phyloP scores from a whole-genome alignment of 495 filamentous ascomycete species.

The Penicillium desertorum region DNA sequence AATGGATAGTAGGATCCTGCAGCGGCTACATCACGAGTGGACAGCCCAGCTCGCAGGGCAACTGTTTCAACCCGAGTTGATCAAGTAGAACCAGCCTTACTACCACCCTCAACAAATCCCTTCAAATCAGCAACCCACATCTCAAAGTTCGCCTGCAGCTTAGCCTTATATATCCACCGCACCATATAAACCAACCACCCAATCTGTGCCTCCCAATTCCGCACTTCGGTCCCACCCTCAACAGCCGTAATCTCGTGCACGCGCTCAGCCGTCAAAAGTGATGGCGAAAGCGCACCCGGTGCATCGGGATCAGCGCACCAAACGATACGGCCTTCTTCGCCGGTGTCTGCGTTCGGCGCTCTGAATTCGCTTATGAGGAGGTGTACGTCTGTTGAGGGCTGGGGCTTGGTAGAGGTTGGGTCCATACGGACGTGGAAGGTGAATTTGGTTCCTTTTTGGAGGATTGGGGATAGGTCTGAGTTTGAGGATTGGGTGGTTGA shows the following conservation, averaged over 20 bases:
- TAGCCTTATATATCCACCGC: conserved; percentile 37
- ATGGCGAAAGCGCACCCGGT: conserved; percentile 28
- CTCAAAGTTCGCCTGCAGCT: conserved; percentile 39
- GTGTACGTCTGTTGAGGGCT: conserved; percentile 26
- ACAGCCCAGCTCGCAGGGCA: too few relatives aligned
- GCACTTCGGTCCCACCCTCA: conserved; percentile 36
- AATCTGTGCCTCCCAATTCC: conserved; percentile 47
- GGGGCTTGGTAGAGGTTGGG: conserved; percentile 30
- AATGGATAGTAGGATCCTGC: too few relatives aligned
- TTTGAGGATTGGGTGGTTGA: background rate
- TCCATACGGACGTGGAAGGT: conserved; percentile 50
- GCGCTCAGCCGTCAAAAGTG: conserved; percentile 38
- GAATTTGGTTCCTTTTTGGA: conserved; percentile 37
- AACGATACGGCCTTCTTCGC: conserved; percentile 33
- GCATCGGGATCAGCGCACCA: conserved; percentile 35
- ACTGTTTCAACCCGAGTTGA: too few relatives aligned
- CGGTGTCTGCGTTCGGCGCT: conserved; percentile 26
- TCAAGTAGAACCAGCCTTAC: background rate
- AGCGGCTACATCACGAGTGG: too few relatives aligned
- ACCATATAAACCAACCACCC: conserved; percentile 43
- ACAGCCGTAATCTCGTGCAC: conserved; percentile 43
- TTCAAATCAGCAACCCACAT: conserved; percentile 44
- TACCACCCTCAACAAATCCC: conserved; percentile 28
- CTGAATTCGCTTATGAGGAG: conserved; percentile 33
- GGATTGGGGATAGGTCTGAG: conserved; percentile 21